Base-by-base conservation (phyloP, 2,329 filamentous ascomycete genomes). In the Ceratocystis cacaofunesta region DNA sequence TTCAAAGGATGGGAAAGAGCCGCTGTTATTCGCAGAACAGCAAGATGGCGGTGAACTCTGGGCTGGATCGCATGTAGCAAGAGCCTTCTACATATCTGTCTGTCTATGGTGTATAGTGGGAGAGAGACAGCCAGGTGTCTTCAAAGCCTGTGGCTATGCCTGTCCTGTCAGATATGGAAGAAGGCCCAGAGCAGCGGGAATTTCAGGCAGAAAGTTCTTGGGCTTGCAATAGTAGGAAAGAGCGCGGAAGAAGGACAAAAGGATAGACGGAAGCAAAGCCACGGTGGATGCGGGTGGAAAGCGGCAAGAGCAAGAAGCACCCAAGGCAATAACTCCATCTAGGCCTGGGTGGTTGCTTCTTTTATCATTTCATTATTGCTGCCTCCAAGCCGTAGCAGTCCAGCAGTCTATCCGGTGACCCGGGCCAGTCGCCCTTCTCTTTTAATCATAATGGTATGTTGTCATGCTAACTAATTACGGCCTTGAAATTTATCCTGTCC, bases 41-140 rank as follows among this genome's bases (percentile, higher is more conserved):
- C 52, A 28, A 57, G 52, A 57, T 57, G 52, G 52, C 52, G 52
- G 52, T 57, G 52, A 57, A 32, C 52, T 57, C 22, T 28, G 15
- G n/a, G 15, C 15, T n/a, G 12, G 15, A 57, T 17, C 15, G 17
- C 17, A 30, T 32, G 52, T 50, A 50, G 48, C 48, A 50, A 50
- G n/a, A 32, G 52, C 28, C 36, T 17, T 25, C 22, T 57, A 57
- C n/a, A 19, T 52, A 19, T 22, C 48, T 12, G 48, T 22, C 48
- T 22, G 48, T 22, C 19, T 22, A 25, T 7, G 10, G 12, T 3
- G 52, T 22, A 25, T 7, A 3, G 22, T 3, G 52, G n/a, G 15
- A 3, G 7, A 30, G 28, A 17, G 52, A 57, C 36, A 15, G 36
- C 36, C 36, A 57, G 52, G 52, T 57, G 52, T 57, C 22, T 28